phyloP scores from a whole-genome alignment of 495 filamentous ascomycete species.

The Corynascus novoguineensis region DNA sequence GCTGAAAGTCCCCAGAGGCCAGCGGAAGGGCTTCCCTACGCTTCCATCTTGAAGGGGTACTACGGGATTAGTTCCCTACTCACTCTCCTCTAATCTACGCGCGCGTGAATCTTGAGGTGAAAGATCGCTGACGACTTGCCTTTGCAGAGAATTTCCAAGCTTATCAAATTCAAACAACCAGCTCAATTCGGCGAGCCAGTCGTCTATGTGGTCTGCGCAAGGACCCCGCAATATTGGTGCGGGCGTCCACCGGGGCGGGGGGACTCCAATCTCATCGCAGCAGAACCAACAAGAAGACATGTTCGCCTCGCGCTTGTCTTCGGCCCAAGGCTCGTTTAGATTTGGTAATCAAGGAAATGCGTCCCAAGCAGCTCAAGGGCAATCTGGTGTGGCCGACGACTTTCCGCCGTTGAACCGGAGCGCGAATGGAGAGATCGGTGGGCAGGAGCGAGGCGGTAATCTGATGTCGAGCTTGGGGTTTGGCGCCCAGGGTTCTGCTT shows the following conservation, averaged over 20 bases:
- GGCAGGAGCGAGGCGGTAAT: conserved; percentile 57
- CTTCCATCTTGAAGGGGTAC: conserved; percentile 30
- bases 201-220: conserved; percentile 57
- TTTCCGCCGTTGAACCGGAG: conserved; percentile 77
- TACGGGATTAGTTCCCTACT: not conserved
- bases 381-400: conserved; percentile 67
- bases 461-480: conserved; percentile 64
- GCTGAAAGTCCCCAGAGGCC: conserved; percentile 11
- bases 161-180: conserved; percentile 64
- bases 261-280: conserved; percentile 48
- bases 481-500: conserved; percentile 39
- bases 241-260: conserved; percentile 62
- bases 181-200: conserved; percentile 45
- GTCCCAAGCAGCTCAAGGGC: conserved; percentile 58
- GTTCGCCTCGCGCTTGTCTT: conserved; percentile 50
- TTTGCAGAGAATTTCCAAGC: conserved; percentile 72
- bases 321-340: conserved; percentile 56
- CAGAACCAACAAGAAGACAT: conserved; percentile 55
- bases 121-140: conserved; percentile 12
- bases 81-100: not conserved
- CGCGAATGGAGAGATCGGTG: conserved; percentile 61
- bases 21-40: conserved; percentile 24
- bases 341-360: conserved; percentile 49
- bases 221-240: conserved; percentile 44
- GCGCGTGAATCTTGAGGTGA: not conserved